Base-by-base conservation (phyloP, 2,329 filamentous ascomycete genomes). In the Biscogniauxia sp. region DNA sequence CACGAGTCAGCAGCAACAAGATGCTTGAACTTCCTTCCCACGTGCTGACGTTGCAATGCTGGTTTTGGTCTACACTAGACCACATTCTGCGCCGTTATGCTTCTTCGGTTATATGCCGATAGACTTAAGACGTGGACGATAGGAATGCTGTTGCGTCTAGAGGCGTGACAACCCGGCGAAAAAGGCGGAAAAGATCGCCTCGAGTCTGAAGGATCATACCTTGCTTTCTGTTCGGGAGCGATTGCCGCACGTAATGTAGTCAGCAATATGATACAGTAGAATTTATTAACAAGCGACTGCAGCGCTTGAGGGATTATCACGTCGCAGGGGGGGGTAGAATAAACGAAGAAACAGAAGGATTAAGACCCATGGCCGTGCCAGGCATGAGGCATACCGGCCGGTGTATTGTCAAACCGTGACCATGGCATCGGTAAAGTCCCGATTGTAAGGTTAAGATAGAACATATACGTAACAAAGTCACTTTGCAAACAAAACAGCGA, bases 401-500 rank as follows among this genome's bases (percentile, higher is more conserved):
- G 28, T 7, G 28, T 54, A 51, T 56, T 41, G 32, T 50, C 51
- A 65, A 63, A 64, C 64, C 64, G 63, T 55, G 61, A 55, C 64
- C 64, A 57, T 66, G 64, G 64, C 61, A 63, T 59, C 60, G 64
- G 62, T 58, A 66, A 32, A 62, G 56, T 60, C 61, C 59, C 13
- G 60, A 55, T 59, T 65, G 64, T 62, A 63, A 63, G 64, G 64
- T 63, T 57, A 56, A 5, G 23, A 23, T 5, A 54, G 58, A 32
- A 32, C 28, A 13, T 55, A 52, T 45, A 45, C 37, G 37, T 45
- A 45, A 3, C 28, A 32, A 32, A 45, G 37, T 45, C 37, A 45
- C 17, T 45, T 3, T 45, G 37, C 3, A 45, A 45, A 45, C 5
- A 45, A 45, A 45, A 6, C 7, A 45, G 37, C 6, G 17, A 45